phyloP scores from a whole-genome alignment of 2,329 filamentous ascomycete genomes.

The Diaporthe sp. region DNA sequence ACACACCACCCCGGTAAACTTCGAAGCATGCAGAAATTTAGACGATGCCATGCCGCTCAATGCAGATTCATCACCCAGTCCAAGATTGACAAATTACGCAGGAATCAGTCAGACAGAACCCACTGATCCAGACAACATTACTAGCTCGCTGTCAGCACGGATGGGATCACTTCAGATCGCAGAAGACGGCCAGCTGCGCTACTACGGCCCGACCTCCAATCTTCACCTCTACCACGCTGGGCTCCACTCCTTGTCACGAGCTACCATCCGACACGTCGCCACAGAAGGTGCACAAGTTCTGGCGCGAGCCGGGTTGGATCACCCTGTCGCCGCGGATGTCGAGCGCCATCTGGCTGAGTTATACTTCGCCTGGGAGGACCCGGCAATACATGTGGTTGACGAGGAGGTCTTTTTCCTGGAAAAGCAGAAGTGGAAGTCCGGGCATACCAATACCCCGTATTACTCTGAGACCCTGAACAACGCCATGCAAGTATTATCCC shows the following conservation, averaged over 20 bases:
- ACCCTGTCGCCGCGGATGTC: slow-evolving; percentile 35
- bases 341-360: slow-evolving; percentile 44
- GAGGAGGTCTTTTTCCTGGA: slow-evolving; percentile 45
- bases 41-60: neutral
- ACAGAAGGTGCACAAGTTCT: neutral
- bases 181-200: neutral
- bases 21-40: neutral
- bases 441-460: slow-evolving; percentile 43
- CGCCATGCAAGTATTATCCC: slow-evolving; percentile 45
- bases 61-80: neutral
- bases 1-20: neutral
- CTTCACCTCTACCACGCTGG: neutral
- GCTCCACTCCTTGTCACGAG: neutral
- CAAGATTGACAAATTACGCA: neutral
- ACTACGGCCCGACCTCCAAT: neutral
- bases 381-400: slow-evolving; percentile 47
- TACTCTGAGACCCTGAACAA: slow-evolving; percentile 49
- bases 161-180: slow-evolving; percentile 16
- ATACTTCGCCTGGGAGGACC: slow-evolving; percentile 48
- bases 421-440: slow-evolving; percentile 42
- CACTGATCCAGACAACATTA: neutral
- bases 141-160: neutral
- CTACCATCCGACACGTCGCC: slow-evolving; percentile 5
- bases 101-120: neutral
- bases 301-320: neutral